These are phyloP conservation scores for Toxoplasma gondii DNA, from an alignment of 169 alveolate genomes.

Conservation along the genomic window DNA sequence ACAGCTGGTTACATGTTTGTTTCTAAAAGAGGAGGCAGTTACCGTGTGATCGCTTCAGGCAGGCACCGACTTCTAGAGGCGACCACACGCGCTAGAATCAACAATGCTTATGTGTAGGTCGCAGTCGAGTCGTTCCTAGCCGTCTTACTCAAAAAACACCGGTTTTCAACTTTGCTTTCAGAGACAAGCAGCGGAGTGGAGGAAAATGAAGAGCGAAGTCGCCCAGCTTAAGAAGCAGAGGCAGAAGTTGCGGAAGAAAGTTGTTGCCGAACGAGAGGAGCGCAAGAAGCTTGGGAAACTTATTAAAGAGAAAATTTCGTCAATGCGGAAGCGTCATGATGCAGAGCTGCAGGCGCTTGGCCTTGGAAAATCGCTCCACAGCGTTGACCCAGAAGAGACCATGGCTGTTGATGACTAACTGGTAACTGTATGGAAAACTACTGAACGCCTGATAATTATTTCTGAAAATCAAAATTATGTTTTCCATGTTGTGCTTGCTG, in stretches of 20 bases:
- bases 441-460: background rate
- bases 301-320: background rate
- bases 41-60: no score
- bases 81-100: no score
- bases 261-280: constrained; percentile 11
- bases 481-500: no score
- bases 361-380: constrained; percentile 16
- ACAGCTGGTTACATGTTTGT: no score
- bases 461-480: no score
- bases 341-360: constrained; percentile 35
- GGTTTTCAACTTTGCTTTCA: background rate
- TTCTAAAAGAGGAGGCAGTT: no score
- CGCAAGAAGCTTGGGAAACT: constrained; percentile 31
- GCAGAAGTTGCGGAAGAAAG: constrained; percentile 33
- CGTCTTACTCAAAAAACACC: no score
- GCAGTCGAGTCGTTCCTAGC: no score
- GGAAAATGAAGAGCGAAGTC: constrained; percentile 37
- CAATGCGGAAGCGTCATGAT: background rate
- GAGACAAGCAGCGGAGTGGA: constrained; percentile 46
- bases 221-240: constrained; percentile 20
- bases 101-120: no score
- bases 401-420: constrained; percentile 19
- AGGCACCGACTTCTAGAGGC: no score
- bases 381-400: constrained; percentile 10
- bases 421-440: background rate